phyloP scores from a whole-genome alignment of 2,329 filamentous ascomycete genomes.

The Neospermospora avenae region DNA sequence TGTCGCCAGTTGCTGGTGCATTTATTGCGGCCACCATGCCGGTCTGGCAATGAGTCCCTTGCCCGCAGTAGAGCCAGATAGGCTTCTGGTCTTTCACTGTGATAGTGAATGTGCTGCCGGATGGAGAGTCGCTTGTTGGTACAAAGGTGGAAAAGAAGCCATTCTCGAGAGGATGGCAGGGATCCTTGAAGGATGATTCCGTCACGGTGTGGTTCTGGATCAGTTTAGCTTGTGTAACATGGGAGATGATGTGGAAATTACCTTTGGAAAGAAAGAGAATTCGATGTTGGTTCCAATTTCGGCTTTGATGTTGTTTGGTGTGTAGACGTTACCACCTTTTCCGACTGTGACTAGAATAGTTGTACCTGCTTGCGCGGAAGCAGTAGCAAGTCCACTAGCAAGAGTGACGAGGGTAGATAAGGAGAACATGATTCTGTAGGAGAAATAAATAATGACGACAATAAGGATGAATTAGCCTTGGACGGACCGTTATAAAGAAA shows the following conservation, averaged over 20 bases:
- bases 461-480: too few relatives aligned
- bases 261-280: slow-evolving; percentile 4
- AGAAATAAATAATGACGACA: too few relatives aligned
- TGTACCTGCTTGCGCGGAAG: too few relatives aligned
- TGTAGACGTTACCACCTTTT: not conserved
- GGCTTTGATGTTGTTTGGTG: not conserved
- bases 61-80: slow-evolving; percentile 7
- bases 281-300: slow-evolving; percentile 1
- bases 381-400: too few relatives aligned
- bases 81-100: not conserved
- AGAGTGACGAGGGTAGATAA: too few relatives aligned
- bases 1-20: not conserved
- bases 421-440: too few relatives aligned
- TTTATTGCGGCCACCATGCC: not conserved
- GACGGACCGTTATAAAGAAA: too few relatives aligned
- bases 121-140: not conserved
- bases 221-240: too few relatives aligned
- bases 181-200: not conserved
- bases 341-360: slow-evolving; percentile 2
- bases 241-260: too few relatives aligned
- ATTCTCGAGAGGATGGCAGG: not conserved
- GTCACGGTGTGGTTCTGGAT: slow-evolving; percentile 2
- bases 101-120: not conserved
- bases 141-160: slow-evolving; percentile 5
- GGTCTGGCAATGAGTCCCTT: not conserved